Evolutionary conservation across 139 green algal genomes (phyloP).

Genomic region (Bryopsis sp.): DNA sequence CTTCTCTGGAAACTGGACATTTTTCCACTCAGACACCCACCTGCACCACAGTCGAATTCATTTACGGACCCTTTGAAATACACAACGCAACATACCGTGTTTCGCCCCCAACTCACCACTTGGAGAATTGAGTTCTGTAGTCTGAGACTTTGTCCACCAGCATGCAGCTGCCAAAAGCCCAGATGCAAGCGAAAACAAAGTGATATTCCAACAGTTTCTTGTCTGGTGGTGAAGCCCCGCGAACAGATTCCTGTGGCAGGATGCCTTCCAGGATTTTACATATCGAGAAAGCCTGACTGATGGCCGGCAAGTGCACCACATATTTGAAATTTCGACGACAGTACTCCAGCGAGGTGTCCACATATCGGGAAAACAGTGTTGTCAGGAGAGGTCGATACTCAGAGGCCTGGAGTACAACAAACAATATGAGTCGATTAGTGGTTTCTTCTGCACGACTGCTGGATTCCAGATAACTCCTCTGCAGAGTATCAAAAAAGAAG

Average conservation of each 20-base stretch:
- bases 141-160: constrained; percentile 75
- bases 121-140: constrained; percentile 73
- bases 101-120: constrained; percentile 47
- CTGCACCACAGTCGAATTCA: not conserved
- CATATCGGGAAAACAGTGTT: constrained; percentile 77
- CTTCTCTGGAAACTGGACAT: constrained; percentile 62
- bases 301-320: constrained; percentile 61
- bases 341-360: constrained; percentile 75
- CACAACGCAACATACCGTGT: constrained; percentile 13
- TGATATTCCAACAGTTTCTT: constrained; percentile 80
- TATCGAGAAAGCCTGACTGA: constrained; percentile 81
- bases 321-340: constrained; percentile 74
- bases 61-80: not conserved
- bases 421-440: too few relatives aligned
- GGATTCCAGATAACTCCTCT: too few relatives aligned
- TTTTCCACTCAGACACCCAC: constrained; percentile 69
- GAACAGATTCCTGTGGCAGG: constrained; percentile 53
- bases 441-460: too few relatives aligned
- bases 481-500: too few relatives aligned
- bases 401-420: constrained; percentile 29
- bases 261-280: constrained; percentile 89
- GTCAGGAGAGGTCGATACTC: constrained; percentile 70
- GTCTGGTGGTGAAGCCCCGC: constrained; percentile 52
- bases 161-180: constrained; percentile 85
- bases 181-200: constrained; percentile 89